Base-by-base conservation (phyloP, 345 rosid species). In the Firmiana major region DNA sequence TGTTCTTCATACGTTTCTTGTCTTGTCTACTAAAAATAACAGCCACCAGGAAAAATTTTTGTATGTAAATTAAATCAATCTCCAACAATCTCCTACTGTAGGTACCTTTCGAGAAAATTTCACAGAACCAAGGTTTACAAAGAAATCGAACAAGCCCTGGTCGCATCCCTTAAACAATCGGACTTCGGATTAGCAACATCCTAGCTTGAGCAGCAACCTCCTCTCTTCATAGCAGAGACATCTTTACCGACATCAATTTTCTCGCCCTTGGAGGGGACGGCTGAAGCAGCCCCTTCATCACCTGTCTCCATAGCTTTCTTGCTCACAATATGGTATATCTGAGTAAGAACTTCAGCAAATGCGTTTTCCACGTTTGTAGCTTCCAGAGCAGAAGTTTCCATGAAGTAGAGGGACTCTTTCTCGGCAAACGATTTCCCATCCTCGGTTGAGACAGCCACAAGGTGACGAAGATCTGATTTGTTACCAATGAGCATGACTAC, bases 351-450 rank as follows among this genome's bases (percentile, higher is more conserved):
- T 82, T 92, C 98, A 4, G 98, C 84, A 24, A 94, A 94, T 9
- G 98, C 98, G 45, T 86, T 92, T 79, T 94, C 98, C 13, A 93
- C 98, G 3, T 93, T 93, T 0, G 95, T 93, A 2, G 98, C 81
- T 82, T 92, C 97, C 42, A 93, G 91, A 9, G 98, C 98, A 6
- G 98, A 93, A 36, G 98, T 93, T 80, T 93, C 98, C 98, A 93
- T 93, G 89, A 94, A 92, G 86, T 85, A 89, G 45, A 94, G 97
- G 8, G 96, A 89, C 71, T 92, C 97, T 69, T 86, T 89, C 86
- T 94, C 96, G 0, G 97, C 90, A 55, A 90, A 94, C 19, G 96
- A 87, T 68, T 90, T 91, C 4, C 91, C 98, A 57, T 91, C 94
- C 85, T 92, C 98, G 0, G 96, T 94, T 45, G 92, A 82, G 72